Evolutionary conservation across 192 early-diverging fungal species (phyloP).

Genomic region (Rhizoclosmatium globosum): DNA sequence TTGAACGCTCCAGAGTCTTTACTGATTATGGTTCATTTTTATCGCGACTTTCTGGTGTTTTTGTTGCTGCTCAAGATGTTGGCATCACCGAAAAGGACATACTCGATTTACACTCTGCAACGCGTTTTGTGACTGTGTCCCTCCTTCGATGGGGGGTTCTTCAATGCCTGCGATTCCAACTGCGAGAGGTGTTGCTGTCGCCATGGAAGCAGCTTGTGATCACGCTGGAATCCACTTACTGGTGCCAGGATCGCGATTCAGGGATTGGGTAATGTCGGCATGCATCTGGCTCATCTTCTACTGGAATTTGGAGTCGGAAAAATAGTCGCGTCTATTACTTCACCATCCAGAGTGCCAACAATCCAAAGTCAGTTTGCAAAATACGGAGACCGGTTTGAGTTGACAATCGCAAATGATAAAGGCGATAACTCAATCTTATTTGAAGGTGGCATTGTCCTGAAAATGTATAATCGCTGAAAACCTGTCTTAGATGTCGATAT

Average conservation of each 20-base stretch:
- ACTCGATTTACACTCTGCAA: conserved; percentile 41
- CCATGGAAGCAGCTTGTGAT: conserved; percentile 51
- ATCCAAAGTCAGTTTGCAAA: conserved; percentile 26
- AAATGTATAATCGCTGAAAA: not conserved
- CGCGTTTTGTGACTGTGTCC: conserved; percentile 55
- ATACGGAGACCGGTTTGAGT: conserved; percentile 38
- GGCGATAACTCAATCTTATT: conserved; percentile 42
- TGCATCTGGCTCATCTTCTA: conserved; percentile 39
- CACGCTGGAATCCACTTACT: conserved; percentile 38
- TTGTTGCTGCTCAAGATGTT: conserved; percentile 56
- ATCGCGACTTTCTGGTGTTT: conserved; percentile 47
- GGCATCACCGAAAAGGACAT: conserved; percentile 48
- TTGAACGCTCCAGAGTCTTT: conserved; percentile 34
- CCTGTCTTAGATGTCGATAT: conserved; percentile 47
- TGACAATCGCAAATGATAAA: conserved; percentile 38
- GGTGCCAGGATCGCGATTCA: conserved; percentile 51
- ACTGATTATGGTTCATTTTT: conserved; percentile 56
- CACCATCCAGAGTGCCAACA: conserved; percentile 21
- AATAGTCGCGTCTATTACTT: conserved; percentile 45
- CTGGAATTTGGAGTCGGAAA: conserved; percentile 37
- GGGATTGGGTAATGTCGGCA: conserved; percentile 49
- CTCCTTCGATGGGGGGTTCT: conserved; percentile 44
- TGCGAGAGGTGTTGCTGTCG: conserved; percentile 49
- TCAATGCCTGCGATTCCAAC: conserved; percentile 53
- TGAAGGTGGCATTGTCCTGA: not conserved